Base-by-base conservation (phyloP, 371 early-diverging fungal species). In the Smittium culicis region DNA sequence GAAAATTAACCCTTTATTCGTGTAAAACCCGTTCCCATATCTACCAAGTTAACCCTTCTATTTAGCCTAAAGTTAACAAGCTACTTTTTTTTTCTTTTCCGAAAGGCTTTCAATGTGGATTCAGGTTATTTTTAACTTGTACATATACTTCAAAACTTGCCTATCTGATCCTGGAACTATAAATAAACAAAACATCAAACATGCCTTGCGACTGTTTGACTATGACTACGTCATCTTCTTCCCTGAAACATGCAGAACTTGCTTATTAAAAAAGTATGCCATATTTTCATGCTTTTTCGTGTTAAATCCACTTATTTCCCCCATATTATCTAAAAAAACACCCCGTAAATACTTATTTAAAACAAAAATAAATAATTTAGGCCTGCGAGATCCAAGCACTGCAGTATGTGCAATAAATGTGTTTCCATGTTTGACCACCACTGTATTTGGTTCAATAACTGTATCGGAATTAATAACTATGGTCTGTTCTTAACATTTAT, bases 371-470 rank as follows among this genome's bases (percentile, higher is more conserved):
- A 58, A 55, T 35, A 32, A 27, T 31, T 31, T 68, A 64, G 64
- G 83, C 88, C 88, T 27, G 88, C 88, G 45, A 79, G 88, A 33
- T 88, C 88, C 17, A 88, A 89, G 63, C 89, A 88, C 68, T 89
- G 89, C 68, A 82, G 86, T 3, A 72, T 86, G 69, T 88, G 88
- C 74, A 83, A 83, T 34, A 79, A 79, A 54, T 89, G 89, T 74
- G 78, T 89, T 14, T 81, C 86, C 27, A 76, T 79, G 69, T 70
- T 77, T 57, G 89, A 89, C 71, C 89, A 89, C 67, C 88, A 88
- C 65, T 89, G 89, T 73, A 81, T 83, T 0, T 89, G 90, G 90
- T 78, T 89, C 65, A 88, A 88, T 69, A 81, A 80, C 66, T 88
- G 89, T 71, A 85, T 89, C 5, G 89, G 90, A 2, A 81, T 83